Conservation (phyloP, 257 asterid genomes). For the Agastache rugosa region DNA sequence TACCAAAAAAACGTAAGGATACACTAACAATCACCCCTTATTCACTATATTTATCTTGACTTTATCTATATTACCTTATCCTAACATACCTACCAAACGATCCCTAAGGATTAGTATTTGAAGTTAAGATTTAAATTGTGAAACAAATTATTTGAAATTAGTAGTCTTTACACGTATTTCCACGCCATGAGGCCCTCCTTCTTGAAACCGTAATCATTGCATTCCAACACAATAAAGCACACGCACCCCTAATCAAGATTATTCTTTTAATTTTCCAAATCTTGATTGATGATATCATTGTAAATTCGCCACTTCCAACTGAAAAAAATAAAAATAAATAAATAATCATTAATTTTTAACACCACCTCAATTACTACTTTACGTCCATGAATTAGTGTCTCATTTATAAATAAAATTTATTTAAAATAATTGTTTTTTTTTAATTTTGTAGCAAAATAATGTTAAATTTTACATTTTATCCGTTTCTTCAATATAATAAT, state of each 20-base stretch:
- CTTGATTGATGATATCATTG: slow-evolving; percentile 52
- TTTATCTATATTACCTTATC: too few species aligned
- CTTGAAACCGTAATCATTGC: slow-evolving; percentile 56
- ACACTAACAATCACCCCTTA: too few species aligned
- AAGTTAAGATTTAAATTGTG: neutral
- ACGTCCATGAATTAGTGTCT: too few species aligned
- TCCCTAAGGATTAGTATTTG: too few species aligned
- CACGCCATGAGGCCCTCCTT: slow-evolving; percentile 41
- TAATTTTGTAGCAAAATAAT: too few species aligned
- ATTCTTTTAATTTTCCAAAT: slow-evolving; percentile 42
- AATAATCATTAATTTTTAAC: slow-evolving; percentile 3
- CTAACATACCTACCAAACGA: too few species aligned
- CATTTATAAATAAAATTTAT: too few species aligned
- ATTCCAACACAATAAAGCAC: slow-evolving; percentile 39
- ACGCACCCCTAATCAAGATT: slow-evolving; percentile 40
- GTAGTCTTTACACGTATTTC: slow-evolving; percentile 54
- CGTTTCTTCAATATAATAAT: neutral
- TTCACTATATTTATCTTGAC: too few species aligned
- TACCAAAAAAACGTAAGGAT: too few species aligned
- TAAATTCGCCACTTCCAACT: slow-evolving; percentile 33
- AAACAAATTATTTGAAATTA: neutral
- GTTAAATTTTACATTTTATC: too few species aligned
- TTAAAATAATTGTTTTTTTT: too few species aligned
- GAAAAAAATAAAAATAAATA: too few species aligned
- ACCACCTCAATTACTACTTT: neutral